Evolutionary conservation across 2,329 filamentous ascomycete species (phyloP).

Genomic region (Xylaria multiplex): DNA sequence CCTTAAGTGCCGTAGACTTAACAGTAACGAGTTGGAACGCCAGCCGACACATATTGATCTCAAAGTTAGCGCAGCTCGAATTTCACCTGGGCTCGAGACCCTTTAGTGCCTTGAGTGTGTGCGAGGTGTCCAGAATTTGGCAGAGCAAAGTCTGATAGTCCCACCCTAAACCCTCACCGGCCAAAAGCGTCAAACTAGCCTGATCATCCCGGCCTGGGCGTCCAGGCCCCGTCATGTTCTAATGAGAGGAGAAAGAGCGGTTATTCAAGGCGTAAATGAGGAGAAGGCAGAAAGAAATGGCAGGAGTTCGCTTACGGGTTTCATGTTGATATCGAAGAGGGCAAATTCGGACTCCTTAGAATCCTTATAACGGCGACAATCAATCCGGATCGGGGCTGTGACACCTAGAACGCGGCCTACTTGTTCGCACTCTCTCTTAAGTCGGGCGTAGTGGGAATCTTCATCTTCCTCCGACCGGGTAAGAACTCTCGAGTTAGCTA

Average conservation of each 20-base stretch:
- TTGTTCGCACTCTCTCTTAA: not conserved
- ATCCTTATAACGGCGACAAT: slow-evolving; percentile 3
- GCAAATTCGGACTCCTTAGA: not conserved
- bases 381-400: slow-evolving; percentile 8
- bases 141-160: slow-evolving; percentile 25
- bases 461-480: not conserved
- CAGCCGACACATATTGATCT: too few relatives aligned
- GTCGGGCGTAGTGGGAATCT: slow-evolving; percentile 3
- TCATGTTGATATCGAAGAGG: slow-evolving; percentile 7
- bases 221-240: slow-evolving; percentile 10
- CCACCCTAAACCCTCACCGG: slow-evolving; percentile 9
- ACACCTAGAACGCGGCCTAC: not conserved
- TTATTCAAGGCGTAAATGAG: too few relatives aligned
- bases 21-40: too few relatives aligned
- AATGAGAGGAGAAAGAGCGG: not conserved
- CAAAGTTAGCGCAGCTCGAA: too few relatives aligned
- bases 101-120: not conserved
- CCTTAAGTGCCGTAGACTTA: too few relatives aligned
- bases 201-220: slow-evolving; percentile 10
- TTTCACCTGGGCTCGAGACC: too few relatives aligned
- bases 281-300: too few relatives aligned
- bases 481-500: slow-evolving; percentile 57
- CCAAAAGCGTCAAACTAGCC: slow-evolving; percentile 4
- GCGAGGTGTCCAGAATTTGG: not conserved
- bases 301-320: not conserved